These are phyloP conservation scores for Discostella pseudostelligera DNA, from an alignment of 108 stramenopile species.

Conservation along the genomic window DNA sequence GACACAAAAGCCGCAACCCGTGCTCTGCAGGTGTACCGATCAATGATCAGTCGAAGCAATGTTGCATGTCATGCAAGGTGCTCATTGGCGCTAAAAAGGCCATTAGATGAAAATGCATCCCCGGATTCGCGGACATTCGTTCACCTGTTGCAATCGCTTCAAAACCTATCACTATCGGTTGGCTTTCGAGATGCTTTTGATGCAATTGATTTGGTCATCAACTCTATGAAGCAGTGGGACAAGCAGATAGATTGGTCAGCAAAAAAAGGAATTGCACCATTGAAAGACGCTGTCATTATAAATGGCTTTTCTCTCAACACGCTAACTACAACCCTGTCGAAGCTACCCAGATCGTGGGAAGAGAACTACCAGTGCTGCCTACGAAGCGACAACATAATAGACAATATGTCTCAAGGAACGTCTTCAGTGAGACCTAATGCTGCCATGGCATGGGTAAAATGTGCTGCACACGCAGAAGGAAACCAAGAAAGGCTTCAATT, in stretches of 20 bases:
- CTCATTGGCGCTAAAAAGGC: neutral
- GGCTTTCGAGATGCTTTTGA: constrained; percentile 23
- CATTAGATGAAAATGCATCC: constrained; percentile 1
- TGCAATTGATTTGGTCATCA: constrained; percentile 20
- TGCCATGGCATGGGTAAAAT: constrained; percentile 23
- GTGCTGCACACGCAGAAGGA: constrained; percentile 9
- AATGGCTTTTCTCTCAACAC: constrained; percentile 32
- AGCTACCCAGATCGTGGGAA: constrained; percentile 30
- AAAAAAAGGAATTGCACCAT: constrained; percentile 1
- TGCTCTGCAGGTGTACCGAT: constrained; percentile 48
- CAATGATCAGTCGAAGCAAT: constrained; percentile 48
- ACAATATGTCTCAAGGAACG: neutral
- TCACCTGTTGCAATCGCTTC: constrained; percentile 12
- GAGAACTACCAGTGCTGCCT: constrained; percentile 30
- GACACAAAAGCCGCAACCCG: constrained; percentile 23
- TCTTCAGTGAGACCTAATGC: constrained; percentile 14
- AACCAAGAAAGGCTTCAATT: constrained; percentile 7
- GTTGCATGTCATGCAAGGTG: constrained; percentile 23
- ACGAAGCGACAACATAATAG: constrained; percentile 35
- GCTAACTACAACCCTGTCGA: constrained; percentile 22
- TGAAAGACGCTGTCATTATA: constrained; percentile 4
- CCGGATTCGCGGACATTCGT: constrained; percentile 42
- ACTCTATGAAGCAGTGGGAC: constrained; percentile 29
- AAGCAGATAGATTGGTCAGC: constrained; percentile 36
- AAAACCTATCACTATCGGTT: neutral